Base-by-base conservation (phyloP, 2,329 filamentous ascomycete species). In the Arthrobotrys sinensis region DNA sequence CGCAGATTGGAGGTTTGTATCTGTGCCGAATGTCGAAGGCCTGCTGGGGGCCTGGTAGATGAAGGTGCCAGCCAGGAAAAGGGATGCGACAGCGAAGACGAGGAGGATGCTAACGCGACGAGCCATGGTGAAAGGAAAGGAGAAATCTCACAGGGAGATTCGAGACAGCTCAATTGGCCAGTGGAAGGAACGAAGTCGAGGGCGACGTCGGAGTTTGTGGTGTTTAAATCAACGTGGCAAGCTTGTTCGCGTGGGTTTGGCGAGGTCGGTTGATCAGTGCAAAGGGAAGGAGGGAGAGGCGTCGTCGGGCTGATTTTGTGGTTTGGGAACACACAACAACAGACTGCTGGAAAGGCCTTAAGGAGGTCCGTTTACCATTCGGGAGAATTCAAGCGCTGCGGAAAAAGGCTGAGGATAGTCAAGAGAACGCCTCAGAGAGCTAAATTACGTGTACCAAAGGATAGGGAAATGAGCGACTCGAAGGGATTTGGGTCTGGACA, bases 21-120 rank as follows among this genome's bases (percentile, higher is more conserved):
- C 53, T 12, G 76, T 50, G 40, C 32, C 57, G 46, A 43, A 73
- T 7, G 46, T 50, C 12, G 62, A 43, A 34, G 72, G 64, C 48
- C 76, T 73, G 53, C 65, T 73, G 45, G 73, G 72, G 32, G 64
- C 69, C 21, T 72, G 65, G 69, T 80, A 80, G 43, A 81, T 78
- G 76, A 80, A 68, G 53, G 76, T 76, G 24, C 67, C 76, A 40
- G 73, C 57, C 14, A 81, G 57, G 73, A 81, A 67, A 71, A 80
- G 65, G 73, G 76, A 78, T 55, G 72, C 43, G 40, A 80, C 52
- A 19, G 71, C 76, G 45, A 80, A 76, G 45, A 80, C 36, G 36
- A 80, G 50, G 34, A 80, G 69, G 55, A 80, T 55, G 52, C 62
- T 72, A 53, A 80, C 63, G 43, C 80, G 80, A 60, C 80, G 80